Base-by-base conservation (phyloP, 768 basidiomycete genomes). In the Kondoa subrosea region DNA sequence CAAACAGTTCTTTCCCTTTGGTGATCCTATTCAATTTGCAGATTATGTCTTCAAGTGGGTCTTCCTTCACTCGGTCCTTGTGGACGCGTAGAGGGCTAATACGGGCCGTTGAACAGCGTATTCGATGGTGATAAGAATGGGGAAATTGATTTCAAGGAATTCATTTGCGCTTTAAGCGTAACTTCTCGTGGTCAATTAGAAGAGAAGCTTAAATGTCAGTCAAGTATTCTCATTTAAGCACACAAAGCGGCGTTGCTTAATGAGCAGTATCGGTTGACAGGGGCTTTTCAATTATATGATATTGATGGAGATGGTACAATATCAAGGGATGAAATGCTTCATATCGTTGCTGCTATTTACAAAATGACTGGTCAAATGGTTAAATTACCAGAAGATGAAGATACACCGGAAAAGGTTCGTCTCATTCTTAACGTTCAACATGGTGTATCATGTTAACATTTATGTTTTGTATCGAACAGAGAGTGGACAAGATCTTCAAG, bases 351-450 rank as follows among this genome's bases (percentile, higher is more conserved):
- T 74, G 87, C 90, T 58, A 99, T 99, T 80, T 99, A 97, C 82
- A 96, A 93, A 83, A 97, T 99, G 95, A 97, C 95, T 2, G 95
- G 95, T 25, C 86, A 92, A 78, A 96, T 97, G 92, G 93, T 97
- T 71, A 92, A 91, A 77, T 84, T 97, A 26, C 92, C 95, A n/a
- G 81, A 86, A 56, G 95, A 97, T 76, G 95, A 99, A 78, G 92
- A 97, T 79, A 99, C 95, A n/a, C 93, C 95, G 1, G 91, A 97
- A 78, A 99, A 97, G 88, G 92, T 85, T 73, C 34, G 62, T 26
- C 56, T 56, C 60, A 40, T 25, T n/a, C 15, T 25, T 50, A n/a
- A 17, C 14, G 59, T 31, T 30, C 17, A 8, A 1, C 32, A 32
- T 32, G 40, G 32, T 30, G 65, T 67, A 33, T 67, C 34, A 1